These are phyloP conservation scores for Exophiala sideris DNA, from an alignment of 2,329 filamentous ascomycete genomes.

Conservation along the genomic window DNA sequence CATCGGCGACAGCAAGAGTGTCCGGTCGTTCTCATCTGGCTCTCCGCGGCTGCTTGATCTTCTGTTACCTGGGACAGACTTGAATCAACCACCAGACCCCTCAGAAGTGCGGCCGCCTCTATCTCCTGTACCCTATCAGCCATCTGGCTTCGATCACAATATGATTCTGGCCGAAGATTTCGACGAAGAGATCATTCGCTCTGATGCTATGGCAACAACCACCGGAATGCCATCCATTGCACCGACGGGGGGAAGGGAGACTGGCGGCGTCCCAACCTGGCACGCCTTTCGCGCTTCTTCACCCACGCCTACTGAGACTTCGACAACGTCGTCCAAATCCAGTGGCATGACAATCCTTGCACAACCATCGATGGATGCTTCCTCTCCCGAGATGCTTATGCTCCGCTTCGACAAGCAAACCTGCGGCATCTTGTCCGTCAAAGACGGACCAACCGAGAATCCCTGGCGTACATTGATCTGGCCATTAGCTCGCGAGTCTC, in stretches of 20 bases:
- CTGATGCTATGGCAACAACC: slow-evolving; percentile 14
- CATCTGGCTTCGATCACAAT: slow-evolving; percentile 25
- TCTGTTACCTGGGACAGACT: slow-evolving; percentile 47
- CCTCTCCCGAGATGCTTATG: slow-evolving; percentile 60
- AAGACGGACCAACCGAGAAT: slow-evolving; percentile 66
- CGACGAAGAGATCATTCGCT: slow-evolving; percentile 56
- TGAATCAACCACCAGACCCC: slow-evolving; percentile 40
- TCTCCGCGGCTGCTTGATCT: slow-evolving; percentile 50
- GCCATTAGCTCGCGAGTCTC: slow-evolving; percentile 62
- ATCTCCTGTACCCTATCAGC: slow-evolving; percentile 30
- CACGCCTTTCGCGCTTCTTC: slow-evolving; percentile 30
- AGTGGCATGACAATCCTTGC: slow-evolving; percentile 26
- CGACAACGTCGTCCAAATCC: slow-evolving; percentile 30
- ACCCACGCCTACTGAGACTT: slow-evolving; percentile 35
- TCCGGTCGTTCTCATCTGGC: slow-evolving; percentile 39
- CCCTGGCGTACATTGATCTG: slow-evolving; percentile 70
- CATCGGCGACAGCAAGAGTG: slow-evolving; percentile 29
- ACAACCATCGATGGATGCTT: slow-evolving; percentile 48
- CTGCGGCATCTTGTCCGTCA: slow-evolving; percentile 68
- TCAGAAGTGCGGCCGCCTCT: slow-evolving; percentile 30
- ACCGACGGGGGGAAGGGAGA: background rate
- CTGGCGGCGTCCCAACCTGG: slow-evolving; percentile 3
- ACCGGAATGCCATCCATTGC: slow-evolving; percentile 5
- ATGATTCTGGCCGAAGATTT: slow-evolving; percentile 46
- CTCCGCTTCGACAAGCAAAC: slow-evolving; percentile 63